A percentile compares a stretch with the other conserved stretches of the same genome.
phyloP scores from a whole-genome alignment of 768 basidiomycete species.

The Podaxis sp. region DNA sequence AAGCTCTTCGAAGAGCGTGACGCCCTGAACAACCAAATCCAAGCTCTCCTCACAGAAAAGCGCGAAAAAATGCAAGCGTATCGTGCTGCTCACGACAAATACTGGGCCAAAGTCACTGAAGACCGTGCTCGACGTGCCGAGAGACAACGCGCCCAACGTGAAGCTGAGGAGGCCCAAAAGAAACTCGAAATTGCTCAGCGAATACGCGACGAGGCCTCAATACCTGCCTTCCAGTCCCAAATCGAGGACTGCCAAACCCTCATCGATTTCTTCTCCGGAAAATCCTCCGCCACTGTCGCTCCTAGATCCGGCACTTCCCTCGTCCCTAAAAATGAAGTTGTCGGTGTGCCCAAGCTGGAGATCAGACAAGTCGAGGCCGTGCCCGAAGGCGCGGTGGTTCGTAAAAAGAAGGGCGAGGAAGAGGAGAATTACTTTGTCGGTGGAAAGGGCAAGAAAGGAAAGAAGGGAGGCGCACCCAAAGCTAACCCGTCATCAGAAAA shows the following conservation, averaged over 20 bases:
- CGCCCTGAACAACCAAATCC: conserved; percentile 63
- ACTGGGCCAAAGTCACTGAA: conserved; percentile 83
- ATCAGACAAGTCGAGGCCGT: conserved; percentile 77
- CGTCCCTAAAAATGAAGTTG: conserved; percentile 42
- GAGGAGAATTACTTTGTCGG: conserved; percentile 81
- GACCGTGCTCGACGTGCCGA: conserved; percentile 85
- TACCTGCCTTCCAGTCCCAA: conserved; percentile 87
- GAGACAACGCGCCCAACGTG: conserved; percentile 69
- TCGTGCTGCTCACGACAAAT: conserved; percentile 82
- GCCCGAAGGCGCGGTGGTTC: conserved; percentile 64
- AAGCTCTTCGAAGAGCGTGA: conserved; percentile 90
- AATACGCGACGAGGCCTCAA: conserved; percentile 85
- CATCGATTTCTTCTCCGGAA: conserved; percentile 80
- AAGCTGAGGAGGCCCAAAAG: conserved; percentile 75
- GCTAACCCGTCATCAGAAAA: conserved; percentile 33
- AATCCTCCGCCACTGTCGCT: conserved; percentile 31
- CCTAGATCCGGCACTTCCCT: conserved; percentile 22
- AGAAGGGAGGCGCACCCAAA: conserved; percentile 39
- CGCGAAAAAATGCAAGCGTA: conserved; percentile 68
- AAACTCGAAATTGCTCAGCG: conserved; percentile 76
- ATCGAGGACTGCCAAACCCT: conserved; percentile 97
- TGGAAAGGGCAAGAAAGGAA: conserved; percentile 65
- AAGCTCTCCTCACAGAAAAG: conserved; percentile 70
- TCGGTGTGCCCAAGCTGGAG: conserved; percentile 78
- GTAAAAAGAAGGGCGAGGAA: conserved; percentile 93